phyloP scores from a whole-genome alignment of 1,139 yeast species.

The Saccharomycopsis hybrid region DNA sequence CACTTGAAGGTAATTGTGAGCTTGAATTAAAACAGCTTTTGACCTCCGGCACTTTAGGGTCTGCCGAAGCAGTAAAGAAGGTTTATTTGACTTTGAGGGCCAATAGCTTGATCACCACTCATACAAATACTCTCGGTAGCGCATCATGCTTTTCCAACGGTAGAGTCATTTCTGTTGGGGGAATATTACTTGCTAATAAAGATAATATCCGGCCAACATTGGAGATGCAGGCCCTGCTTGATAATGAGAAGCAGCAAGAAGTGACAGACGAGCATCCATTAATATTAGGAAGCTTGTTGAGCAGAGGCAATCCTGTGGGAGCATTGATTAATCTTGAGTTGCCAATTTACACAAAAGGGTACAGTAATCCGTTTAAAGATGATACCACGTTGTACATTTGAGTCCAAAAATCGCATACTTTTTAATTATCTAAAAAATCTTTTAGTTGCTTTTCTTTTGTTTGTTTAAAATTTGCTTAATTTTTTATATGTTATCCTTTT shows the following conservation, averaged over 20 bases:
- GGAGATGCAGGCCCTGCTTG: too few species aligned
- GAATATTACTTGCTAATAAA: background rate
- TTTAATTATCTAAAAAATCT: too few species aligned
- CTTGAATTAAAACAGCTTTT: background rate
- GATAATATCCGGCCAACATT: too few species aligned
- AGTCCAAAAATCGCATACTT: background rate
- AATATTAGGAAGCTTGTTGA: background rate
- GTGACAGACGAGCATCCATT: too few species aligned
- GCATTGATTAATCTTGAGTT: slow-evolving; percentile 2
- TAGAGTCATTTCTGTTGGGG: slow-evolving; percentile 4
- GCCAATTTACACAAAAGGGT: slow-evolving; percentile 10
- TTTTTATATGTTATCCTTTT: too few species aligned
- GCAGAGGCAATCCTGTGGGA: slow-evolving; percentile 9
- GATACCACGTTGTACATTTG: background rate
- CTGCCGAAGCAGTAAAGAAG: background rate
- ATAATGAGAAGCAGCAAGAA: background rate
- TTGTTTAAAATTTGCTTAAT: too few species aligned
- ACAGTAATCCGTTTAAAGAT: slow-evolving; percentile 5
- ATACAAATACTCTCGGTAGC: slow-evolving; percentile 1
- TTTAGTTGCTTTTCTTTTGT: too few species aligned
- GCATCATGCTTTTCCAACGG: slow-evolving; percentile 3
- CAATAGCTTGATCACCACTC: background rate
- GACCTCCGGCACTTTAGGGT: background rate
- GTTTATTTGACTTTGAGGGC: background rate
- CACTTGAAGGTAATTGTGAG: background rate